These are phyloP conservation scores for Diphasiastrum complanatum DNA, from an alignment of 83 land plant species.

Conservation along the genomic window DNA sequence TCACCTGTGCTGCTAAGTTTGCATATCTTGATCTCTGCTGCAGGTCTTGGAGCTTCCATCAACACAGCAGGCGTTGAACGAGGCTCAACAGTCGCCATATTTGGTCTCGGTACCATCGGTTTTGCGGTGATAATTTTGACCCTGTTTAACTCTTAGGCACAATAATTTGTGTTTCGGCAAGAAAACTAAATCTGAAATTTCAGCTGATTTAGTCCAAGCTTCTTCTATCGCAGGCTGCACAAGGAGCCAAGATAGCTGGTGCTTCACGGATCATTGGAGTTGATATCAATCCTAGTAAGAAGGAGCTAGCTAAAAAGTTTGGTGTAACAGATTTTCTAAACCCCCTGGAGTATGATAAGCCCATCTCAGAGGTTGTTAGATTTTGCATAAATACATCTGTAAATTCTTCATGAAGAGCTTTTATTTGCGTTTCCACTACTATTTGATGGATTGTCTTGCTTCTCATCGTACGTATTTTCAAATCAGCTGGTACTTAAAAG, in stretches of 20 bases:
- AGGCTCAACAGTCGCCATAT: no score
- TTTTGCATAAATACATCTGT: not conserved
- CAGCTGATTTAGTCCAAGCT: not conserved
- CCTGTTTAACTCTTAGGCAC: not conserved
- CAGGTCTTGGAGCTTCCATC: no score
- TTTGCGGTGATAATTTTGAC: not conserved
- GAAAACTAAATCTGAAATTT: not conserved
- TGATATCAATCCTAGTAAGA: not conserved
- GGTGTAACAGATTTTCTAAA: not conserved
- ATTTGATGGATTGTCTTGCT: no score
- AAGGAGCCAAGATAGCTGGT: conserved; percentile 2
- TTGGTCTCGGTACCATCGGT: no score
- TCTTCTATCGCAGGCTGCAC: no score
- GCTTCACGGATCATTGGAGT: not conserved
- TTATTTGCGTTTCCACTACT: no score
- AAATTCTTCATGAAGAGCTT: not conserved
- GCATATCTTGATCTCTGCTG: not conserved
- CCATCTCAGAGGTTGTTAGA: no score
- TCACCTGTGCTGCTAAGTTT: not conserved
- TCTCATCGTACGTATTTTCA: no score
- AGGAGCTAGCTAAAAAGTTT: not conserved
- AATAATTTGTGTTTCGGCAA: not conserved
- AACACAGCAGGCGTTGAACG: no score
- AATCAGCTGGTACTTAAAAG: no score
- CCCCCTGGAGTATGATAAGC: not conserved